phyloP scores from a whole-genome alignment of 2,329 filamentous ascomycete genomes.

The Colletotrichum spinosum region DNA sequence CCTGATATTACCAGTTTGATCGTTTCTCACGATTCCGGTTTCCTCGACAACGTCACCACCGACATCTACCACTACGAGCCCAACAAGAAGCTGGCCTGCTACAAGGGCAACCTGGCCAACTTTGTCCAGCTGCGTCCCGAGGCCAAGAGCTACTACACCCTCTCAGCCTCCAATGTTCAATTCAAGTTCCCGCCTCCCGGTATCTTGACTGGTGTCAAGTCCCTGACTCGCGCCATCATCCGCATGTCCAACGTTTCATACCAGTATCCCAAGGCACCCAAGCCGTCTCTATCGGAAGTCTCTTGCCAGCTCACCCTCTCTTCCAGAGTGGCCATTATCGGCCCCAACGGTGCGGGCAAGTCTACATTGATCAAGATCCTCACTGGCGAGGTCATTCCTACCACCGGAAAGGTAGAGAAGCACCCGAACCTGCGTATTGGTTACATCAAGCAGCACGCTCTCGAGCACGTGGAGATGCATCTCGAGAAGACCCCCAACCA shows the following conservation, averaged over 20 bases:
- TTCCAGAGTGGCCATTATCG: conserved; percentile 95
- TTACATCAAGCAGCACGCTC: conserved; percentile 99
- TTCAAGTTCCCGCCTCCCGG: conserved; percentile 99
- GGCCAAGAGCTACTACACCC: conserved; percentile 97
- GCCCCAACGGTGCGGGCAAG: conserved; percentile 97
- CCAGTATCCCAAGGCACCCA: conserved; percentile 90
- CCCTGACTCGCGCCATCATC: conserved; percentile 91
- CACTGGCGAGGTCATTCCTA: conserved; percentile 90
- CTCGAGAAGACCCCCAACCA: conserved; percentile 99
- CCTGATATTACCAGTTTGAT: conserved; percentile 97
- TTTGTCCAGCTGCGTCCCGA: conserved; percentile 94
- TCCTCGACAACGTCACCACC: conserved; percentile 96
- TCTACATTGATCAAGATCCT: conserved; percentile 98
- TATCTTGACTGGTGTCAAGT: conserved; percentile 95
- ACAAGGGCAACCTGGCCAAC: conserved; percentile 83
- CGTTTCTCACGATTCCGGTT: conserved; percentile 97
- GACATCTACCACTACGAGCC: conserved; percentile 99
- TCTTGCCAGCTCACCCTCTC: conserved; percentile 90
- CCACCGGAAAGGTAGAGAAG: conserved; percentile 90
- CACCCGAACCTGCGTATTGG: conserved; percentile 98
- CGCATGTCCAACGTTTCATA: conserved; percentile 93
- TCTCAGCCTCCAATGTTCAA: conserved; percentile 87
- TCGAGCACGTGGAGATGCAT: conserved; percentile 99
- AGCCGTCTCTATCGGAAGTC: conserved; percentile 88
- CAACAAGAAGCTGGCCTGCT: conserved; percentile 91